Percentiles rank a stretch among this genome's conserved stretches.
These are phyloP conservation scores for Glycine latifolia DNA, from an alignment of 306 rosid species.

Conservation along the genomic window DNA sequence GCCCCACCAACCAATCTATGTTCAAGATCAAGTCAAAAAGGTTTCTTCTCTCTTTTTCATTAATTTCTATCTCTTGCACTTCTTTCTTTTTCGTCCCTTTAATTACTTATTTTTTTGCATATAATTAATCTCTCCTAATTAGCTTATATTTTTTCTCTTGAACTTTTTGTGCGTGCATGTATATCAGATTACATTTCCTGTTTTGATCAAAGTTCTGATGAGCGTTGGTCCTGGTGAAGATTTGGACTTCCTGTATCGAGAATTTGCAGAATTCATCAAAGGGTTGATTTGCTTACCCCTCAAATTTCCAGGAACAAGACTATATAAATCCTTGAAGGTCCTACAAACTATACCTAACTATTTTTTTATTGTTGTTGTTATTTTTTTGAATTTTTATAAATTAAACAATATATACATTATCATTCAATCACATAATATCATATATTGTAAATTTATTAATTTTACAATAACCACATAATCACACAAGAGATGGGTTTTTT, in stretches of 20 bases:
- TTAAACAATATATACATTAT: not conserved
- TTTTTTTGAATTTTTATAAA: not conserved
- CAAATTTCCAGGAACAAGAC: conserved; percentile 84
- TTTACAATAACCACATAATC: no score
- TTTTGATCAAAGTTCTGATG: conserved; percentile 77
- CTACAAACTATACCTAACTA: not conserved
- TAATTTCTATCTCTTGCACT: not conserved
- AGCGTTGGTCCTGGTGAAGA: conserved; percentile 84
- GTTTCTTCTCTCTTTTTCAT: conserved; percentile 41
- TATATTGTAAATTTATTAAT: no score
- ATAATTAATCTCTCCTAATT: not conserved
- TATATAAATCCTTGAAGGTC: conserved; percentile 92
- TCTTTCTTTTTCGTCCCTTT: not conserved
- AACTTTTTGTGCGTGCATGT: not conserved
- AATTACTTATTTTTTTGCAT: not conserved
- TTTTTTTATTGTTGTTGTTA: not conserved
- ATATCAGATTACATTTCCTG: conserved; percentile 74
- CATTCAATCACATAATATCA: no score
- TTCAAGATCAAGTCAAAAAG: conserved; percentile 82
- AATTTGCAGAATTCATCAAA: conserved; percentile 82
- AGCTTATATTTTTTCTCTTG: not conserved
- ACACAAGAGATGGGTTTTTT: no score
- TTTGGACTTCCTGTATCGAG: conserved; percentile 67
- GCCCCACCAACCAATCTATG: conserved; percentile 48
- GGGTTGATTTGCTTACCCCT: conserved; percentile 87